Evolutionary conservation across 1,284 basidiomycete species (phyloP), one percentile per base, ranked within the genome.

Genomic region (Rhizoctonia solani): DNA sequence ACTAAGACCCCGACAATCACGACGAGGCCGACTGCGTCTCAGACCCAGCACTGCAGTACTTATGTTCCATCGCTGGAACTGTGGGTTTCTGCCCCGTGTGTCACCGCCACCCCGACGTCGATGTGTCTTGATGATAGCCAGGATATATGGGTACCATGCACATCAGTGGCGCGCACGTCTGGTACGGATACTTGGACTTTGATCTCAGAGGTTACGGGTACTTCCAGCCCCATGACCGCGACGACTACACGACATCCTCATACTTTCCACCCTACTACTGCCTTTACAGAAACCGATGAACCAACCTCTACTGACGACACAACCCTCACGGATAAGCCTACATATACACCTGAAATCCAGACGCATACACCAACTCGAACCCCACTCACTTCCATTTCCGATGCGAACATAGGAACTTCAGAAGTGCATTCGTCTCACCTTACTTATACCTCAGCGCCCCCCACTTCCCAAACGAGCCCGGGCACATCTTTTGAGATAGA

Each of bases 351-450:
- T 8, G 37, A 39, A 39, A 39, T 16, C 37, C 37, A 16, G 8
- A 61, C 58, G 58, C 58, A 61, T 61, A 61, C 44, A 61, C 1
- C 32, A 44, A 50, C n/a, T n/a, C n/a, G n/a, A n/a, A n/a, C n/a
- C n/a, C n/a, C 29, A 1, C 11, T 5, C 13, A 50, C 46, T n/a
- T 37, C 54, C 9, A 55, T 37, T 32, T 54, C 52, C 3, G 3
- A 30, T 19, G 55, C 39, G 5, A 58, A 41, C 29, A 13, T 58
- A 1, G 42, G 55, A n/a, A 46, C 55, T 21, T 58, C 55, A 11
- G 21, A 11, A 5, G 23, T 16, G 25, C 55, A 11, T 8, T 42
- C 54, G 39, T 37, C n/a, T n/a, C n/a, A n/a, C n/a, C n/a, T n/a
- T n/a, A n/a, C n/a, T n/a, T n/a, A n/a, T n/a, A n/a, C n/a, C n/a